These are phyloP conservation scores for Lipomyces chichibuensis DNA, from an alignment of 805 yeast genomes.

Conservation along the genomic window DNA sequence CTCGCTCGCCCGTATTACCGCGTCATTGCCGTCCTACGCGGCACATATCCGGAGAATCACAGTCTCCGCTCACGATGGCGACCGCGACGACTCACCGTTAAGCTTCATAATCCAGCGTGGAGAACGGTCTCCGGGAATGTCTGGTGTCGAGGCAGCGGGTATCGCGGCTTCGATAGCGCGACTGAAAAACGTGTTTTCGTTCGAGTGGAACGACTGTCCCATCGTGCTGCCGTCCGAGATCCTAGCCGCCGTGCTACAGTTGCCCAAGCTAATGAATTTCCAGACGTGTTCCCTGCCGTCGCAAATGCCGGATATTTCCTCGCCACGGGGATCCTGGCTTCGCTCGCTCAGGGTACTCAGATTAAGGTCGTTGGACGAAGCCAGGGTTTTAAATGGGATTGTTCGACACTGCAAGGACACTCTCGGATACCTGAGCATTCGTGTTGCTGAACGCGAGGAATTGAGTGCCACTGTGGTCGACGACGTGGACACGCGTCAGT, in stretches of 20 bases:
- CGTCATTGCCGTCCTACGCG: constrained; percentile 12
- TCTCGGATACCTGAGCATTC: constrained; percentile 17
- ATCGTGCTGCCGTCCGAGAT: constrained; percentile 20
- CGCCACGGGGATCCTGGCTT: not conserved
- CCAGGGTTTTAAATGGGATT: constrained; percentile 20
- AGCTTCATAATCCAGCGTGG: not conserved
- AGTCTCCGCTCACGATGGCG: not conserved
- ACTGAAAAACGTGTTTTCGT: constrained; percentile 4
- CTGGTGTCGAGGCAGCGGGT: not conserved
- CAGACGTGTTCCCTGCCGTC: constrained; percentile 30
- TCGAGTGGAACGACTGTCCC: constrained; percentile 30
- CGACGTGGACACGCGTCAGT: constrained; percentile 9
- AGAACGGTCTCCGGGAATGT: constrained; percentile 1
- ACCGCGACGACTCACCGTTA: not conserved
- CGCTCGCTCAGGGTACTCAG: constrained; percentile 20
- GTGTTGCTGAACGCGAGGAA: constrained; percentile 27
- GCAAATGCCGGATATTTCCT: not conserved
- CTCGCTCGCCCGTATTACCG: constrained; percentile 12
- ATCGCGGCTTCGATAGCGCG: constrained; percentile 7
- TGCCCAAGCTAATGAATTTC: constrained; percentile 12
- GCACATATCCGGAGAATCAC: constrained; percentile 13
- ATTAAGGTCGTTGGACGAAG: constrained; percentile 25
- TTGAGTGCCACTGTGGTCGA: constrained; percentile 11
- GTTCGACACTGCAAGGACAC: constrained; percentile 11
- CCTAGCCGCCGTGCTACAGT: constrained; percentile 11